Conservation (phyloP, 805 yeast genomes). For the Starmera pachycereana region DNA sequence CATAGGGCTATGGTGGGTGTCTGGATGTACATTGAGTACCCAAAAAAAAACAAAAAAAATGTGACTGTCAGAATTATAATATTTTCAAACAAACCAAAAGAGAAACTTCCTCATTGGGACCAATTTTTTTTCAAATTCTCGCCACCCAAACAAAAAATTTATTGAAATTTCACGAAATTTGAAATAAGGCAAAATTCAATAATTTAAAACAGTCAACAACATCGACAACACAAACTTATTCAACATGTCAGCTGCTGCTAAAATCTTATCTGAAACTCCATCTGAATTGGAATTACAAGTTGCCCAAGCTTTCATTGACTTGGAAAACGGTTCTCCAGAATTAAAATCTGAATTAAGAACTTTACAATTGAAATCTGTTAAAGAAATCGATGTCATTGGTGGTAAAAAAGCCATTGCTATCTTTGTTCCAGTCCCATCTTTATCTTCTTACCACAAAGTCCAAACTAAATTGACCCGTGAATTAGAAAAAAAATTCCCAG, state of each 20-base stretch:
- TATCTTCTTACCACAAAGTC: conserved; percentile 90
- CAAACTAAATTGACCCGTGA: conserved; percentile 97
- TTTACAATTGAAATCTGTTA: conserved; percentile 96
- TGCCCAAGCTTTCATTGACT: conserved; percentile 96
- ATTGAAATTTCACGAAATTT: too few species aligned
- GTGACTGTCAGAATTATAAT: too few species aligned
- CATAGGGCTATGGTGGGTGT: too few species aligned
- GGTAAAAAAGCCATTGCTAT: conserved; percentile 98
- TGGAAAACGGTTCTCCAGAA: conserved; percentile 89
- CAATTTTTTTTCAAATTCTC: too few species aligned
- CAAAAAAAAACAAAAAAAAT: too few species aligned
- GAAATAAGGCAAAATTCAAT: too few species aligned
- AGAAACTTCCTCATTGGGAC: too few species aligned
- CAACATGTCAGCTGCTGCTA: conserved; percentile 92
- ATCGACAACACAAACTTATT: neutral
- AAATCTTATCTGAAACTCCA: conserved; percentile 92
- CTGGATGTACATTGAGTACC: too few species aligned
- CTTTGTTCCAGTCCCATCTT: conserved; percentile 96
- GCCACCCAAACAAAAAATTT: too few species aligned
- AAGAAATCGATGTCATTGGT: conserved; percentile 94
- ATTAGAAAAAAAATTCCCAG: conserved; percentile 99
- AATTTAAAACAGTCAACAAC: too few species aligned
- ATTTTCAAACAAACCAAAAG: too few species aligned
- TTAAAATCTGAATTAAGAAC: conserved; percentile 97
- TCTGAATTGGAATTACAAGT: conserved; percentile 98